Percentiles rank a stretch among this genome's conserved stretches.
Evolutionary conservation across 2,329 filamentous ascomycete genomes (phyloP).

Genomic region (Epichloe brachyelytri): DNA sequence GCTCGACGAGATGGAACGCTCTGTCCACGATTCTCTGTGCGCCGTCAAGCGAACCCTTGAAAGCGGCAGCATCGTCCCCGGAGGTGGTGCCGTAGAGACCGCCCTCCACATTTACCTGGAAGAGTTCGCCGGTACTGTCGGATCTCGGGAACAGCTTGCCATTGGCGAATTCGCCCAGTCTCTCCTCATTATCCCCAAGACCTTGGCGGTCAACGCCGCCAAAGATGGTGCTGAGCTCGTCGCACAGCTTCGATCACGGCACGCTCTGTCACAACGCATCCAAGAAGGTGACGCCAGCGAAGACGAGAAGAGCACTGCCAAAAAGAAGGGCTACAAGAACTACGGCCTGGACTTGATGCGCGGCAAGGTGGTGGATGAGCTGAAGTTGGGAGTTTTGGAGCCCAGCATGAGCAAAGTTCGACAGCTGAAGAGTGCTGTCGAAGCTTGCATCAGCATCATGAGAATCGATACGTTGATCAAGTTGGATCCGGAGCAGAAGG

Average conservation of each 20-base stretch:
- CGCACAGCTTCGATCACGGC: slow-evolving; percentile 84
- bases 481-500: slow-evolving; percentile 78
- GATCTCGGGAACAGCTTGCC: slow-evolving; percentile 91
- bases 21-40: slow-evolving; percentile 89
- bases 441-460: slow-evolving; percentile 98
- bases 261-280: slow-evolving; percentile 86
- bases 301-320: slow-evolving; percentile 78
- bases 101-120: slow-evolving; percentile 97
- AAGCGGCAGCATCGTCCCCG: slow-evolving; percentile 91
- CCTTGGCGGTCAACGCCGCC: slow-evolving; percentile 88
- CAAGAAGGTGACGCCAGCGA: slow-evolving; percentile 73
- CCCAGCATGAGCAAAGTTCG: slow-evolving; percentile 97
- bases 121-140: slow-evolving; percentile 94
- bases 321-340: slow-evolving; percentile 97
- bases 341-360: slow-evolving; percentile 85
- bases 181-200: slow-evolving; percentile 90
- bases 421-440: slow-evolving; percentile 95
- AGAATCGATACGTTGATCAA: slow-evolving; percentile 98
- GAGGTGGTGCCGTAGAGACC: slow-evolving; percentile 95
- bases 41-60: slow-evolving; percentile 96
- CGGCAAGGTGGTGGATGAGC: slow-evolving; percentile 81
- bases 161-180: slow-evolving; percentile 96
- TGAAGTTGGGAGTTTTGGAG: slow-evolving; percentile 92
- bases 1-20: slow-evolving; percentile 98
- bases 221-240: slow-evolving; percentile 94